Evolutionary conservation across 2,329 filamentous ascomycete genomes (phyloP), one percentile per base, ranked within the genome.

Genomic region (Aspergillus proliferans): DNA sequence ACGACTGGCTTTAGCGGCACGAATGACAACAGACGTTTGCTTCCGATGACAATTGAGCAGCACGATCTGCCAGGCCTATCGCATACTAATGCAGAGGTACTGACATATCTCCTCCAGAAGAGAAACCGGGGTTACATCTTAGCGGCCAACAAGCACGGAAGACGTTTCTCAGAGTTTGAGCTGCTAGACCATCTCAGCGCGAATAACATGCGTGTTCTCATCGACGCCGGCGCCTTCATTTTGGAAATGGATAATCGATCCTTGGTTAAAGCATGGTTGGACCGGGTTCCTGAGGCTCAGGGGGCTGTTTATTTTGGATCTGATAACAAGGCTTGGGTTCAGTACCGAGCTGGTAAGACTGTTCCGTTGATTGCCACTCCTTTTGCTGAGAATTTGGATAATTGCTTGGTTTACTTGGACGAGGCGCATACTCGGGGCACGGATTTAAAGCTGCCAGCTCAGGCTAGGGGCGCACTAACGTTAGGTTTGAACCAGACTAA

Each of bases 1-100:
- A 85, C 83, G 0, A 87, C 84, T 0, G 85, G 85, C 0, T 89
- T 90, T 59, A 85, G 81, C 6, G 85, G 85, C 0, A 88, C 86
- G 0, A 87, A 86, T 41, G 85, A 88, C 58, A 82, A 79, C 18
- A 72, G 76, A 33, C 68, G 66, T 0, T 71, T 85, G 33, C 64
- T 88, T 0, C 85, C 85, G 0, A 62, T 82, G n/a, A 81, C 74
- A 0, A 80, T 88, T 18, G 62, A 69, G 18, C 84, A 88, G 46
- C 65, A 79, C 0, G 83, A 88, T 50, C 71, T 88, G 0, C 66
- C 72, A 0, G 63, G 70, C 0, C 71, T 86, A 0, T 58, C 66
- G 0, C 80, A 85, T 43, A 86, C 83, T 0, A 86, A 83, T 49
- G 83, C 83, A 0, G 76, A 83, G 42, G 84, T 87, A 0, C 63